Evolutionary conservation across 2,329 filamentous ascomycete genomes (phyloP).

Genomic region (Neopestalotiopsis clavispora): DNA sequence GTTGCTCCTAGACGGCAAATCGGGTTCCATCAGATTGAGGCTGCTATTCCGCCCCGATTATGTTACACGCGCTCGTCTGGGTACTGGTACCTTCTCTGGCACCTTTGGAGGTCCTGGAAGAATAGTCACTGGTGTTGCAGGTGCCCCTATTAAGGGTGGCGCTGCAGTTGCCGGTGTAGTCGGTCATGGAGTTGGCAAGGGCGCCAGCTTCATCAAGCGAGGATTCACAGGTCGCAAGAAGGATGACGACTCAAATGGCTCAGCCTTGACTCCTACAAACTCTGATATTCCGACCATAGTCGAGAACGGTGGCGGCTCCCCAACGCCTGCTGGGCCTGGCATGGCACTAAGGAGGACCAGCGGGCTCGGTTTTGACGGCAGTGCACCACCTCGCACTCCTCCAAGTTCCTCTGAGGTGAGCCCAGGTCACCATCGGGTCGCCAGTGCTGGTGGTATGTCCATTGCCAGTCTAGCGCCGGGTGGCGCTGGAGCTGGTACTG

Average conservation of each 20-base stretch:
- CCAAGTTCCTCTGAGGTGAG: conserved; percentile 40
- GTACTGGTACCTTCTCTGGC: conserved; percentile 89
- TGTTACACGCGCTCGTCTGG: conserved; percentile 83
- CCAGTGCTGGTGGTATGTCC: conserved; percentile 69
- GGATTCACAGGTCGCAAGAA: conserved; percentile 81
- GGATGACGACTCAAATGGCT: conserved; percentile 59
- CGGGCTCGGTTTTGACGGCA: conserved; percentile 38
- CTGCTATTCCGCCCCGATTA: conserved; percentile 94
- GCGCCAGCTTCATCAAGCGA: conserved; percentile 87
- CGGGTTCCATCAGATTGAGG: conserved; percentile 79
- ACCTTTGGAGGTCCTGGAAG: conserved; percentile 87
- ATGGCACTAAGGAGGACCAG: conserved; percentile 47
- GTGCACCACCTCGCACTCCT: conserved; percentile 32
- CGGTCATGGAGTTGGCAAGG: conserved; percentile 82
- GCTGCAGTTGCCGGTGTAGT: conserved; percentile 74
- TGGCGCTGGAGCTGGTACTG: conserved; percentile 71
- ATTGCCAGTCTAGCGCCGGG: conserved; percentile 66
- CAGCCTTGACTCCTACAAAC: conserved; percentile 42
- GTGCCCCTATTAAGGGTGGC: conserved; percentile 93
- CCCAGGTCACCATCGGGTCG: conserved; percentile 53
- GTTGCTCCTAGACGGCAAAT: conserved; percentile 84
- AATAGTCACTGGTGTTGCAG: conserved; percentile 80
- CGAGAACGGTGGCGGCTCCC: conserved; percentile 43
- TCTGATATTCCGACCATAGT: conserved; percentile 49
- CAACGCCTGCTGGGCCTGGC: conserved; percentile 26